Evolutionary conservation across 106 monocot species (phyloP).

Genomic region (Dendrobium huoshanense): DNA sequence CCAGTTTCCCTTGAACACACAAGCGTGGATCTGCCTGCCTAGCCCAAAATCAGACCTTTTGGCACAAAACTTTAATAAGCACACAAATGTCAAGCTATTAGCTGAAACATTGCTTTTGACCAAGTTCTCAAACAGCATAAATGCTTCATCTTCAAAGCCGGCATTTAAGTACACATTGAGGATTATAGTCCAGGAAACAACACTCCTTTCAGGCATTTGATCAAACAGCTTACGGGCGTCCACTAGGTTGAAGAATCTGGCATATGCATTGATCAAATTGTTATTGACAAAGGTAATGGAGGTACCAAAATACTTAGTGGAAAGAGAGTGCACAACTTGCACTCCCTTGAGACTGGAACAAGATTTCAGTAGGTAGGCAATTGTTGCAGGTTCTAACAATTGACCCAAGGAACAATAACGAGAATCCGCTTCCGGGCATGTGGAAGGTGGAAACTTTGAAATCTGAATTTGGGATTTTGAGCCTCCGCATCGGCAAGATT

Average conservation of each 20-base stretch:
- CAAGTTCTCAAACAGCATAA: constrained; percentile 39
- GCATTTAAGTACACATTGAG: constrained; percentile 46
- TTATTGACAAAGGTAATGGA: constrained; percentile 38
- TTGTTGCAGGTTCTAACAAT: constrained; percentile 5
- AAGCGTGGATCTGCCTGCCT: constrained; percentile 71
- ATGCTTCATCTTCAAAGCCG: constrained; percentile 40
- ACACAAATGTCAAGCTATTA: constrained; percentile 75
- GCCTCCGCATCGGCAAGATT: not conserved
- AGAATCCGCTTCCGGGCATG: not conserved
- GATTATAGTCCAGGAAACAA: constrained; percentile 80
- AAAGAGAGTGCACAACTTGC: constrained; percentile 35
- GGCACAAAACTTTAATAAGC: constrained; percentile 63
- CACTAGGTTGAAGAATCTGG: constrained; percentile 28
- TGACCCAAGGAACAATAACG: not conserved
- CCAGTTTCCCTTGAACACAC: constrained; percentile 51
- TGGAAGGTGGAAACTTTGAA: not conserved
- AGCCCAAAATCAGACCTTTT: constrained; percentile 43
- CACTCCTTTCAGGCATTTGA: constrained; percentile 41
- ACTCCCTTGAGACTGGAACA: constrained; percentile 43
- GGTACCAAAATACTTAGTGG: constrained; percentile 19
- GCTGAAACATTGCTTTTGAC: constrained; percentile 20
- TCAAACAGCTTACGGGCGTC: constrained; percentile 70
- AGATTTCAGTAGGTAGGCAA: constrained; percentile 29
- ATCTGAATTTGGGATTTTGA: not conserved
- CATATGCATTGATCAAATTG: constrained; percentile 61